These are phyloP conservation scores for Cladorrhinum sp. DNA, from an alignment of 2,329 filamentous ascomycete species.

Conservation along the genomic window DNA sequence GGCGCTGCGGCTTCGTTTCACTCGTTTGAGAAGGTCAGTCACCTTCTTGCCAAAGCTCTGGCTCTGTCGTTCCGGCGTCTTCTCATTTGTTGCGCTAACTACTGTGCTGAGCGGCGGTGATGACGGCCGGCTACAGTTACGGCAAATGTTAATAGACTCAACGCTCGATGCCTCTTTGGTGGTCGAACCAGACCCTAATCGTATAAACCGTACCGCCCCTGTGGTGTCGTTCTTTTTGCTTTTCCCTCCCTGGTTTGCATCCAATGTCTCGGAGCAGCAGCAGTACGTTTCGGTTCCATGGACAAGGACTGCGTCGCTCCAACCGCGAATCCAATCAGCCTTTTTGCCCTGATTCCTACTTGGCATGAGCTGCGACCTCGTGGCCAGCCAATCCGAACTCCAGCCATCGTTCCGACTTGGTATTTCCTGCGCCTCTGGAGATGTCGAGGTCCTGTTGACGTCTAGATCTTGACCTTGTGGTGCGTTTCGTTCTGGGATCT, in stretches of 20 bases:
- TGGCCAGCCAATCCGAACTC: constrained; percentile 25
- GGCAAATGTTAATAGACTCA: constrained; percentile 18
- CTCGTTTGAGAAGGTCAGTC: constrained; percentile 17
- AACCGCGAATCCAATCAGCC: constrained; percentile 29
- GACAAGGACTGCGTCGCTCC: constrained; percentile 25
- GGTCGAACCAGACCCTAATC: constrained; percentile 8
- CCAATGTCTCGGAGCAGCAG: constrained; percentile 24
- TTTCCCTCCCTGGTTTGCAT: constrained; percentile 9
- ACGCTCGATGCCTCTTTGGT: constrained; percentile 5
- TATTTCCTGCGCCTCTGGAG: constrained; percentile 1
- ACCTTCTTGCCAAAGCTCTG: constrained; percentile 16
- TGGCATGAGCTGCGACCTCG: constrained; percentile 26
- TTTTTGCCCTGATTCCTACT: constrained; percentile 25
- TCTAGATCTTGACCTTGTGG: not conserved
- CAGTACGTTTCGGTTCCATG: constrained; percentile 28
- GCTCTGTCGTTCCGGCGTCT: not conserved
- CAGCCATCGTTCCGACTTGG: constrained; percentile 3
- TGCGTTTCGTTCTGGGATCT: not conserved
- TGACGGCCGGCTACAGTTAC: constrained; percentile 21
- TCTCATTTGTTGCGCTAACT: constrained; percentile 5
- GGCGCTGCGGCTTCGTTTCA: constrained; percentile 13
- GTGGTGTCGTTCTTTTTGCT: constrained; percentile 18
- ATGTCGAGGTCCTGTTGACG: not conserved
- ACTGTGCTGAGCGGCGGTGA: constrained; percentile 9
- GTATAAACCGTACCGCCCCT: constrained; percentile 20